These are phyloP conservation scores for Rhipidocladum racemiflorum DNA, from an alignment of 176 grass and related monocot genomes.

Conservation along the genomic window DNA sequence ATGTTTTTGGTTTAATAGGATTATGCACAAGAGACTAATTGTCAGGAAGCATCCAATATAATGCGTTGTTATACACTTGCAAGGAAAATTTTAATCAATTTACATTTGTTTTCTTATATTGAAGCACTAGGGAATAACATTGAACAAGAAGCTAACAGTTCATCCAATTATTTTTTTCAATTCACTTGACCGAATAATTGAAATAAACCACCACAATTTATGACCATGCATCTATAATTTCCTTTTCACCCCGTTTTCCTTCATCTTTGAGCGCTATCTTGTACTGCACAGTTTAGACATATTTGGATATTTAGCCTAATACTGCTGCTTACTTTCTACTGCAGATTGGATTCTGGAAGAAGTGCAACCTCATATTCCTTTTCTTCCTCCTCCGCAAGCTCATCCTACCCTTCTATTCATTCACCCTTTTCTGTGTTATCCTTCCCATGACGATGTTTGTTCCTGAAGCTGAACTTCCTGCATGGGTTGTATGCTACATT, in stretches of 20 bases:
- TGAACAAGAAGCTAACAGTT: background rate
- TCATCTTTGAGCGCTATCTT: background rate
- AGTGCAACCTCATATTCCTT: slow-evolving; percentile 81
- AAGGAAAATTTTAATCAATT: background rate
- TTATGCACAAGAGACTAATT: background rate
- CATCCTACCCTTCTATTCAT: slow-evolving; percentile 84
- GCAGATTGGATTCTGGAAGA: slow-evolving; percentile 91
- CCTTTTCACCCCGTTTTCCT: background rate
- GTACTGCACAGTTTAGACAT: background rate
- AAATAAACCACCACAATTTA: background rate
- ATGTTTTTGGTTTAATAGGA: background rate
- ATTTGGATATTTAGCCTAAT: slow-evolving; percentile 14
- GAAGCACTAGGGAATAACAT: background rate
- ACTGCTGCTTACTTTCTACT: slow-evolving; percentile 17
- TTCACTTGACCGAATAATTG: background rate
- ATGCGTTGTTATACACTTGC: background rate
- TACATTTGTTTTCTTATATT: background rate
- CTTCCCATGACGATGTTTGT: slow-evolving; percentile 89
- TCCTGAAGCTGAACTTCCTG: slow-evolving; percentile 74
- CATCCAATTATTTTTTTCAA: background rate
- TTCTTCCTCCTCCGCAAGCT: slow-evolving; percentile 93
- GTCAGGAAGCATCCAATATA: background rate
- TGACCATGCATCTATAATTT: background rate
- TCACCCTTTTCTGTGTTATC: slow-evolving; percentile 79
- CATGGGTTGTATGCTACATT: slow-evolving; percentile 84